A percentile compares a stretch with the other conserved stretches of the same genome.
These are phyloP conservation scores for Pseudomonodictys pantanalensis DNA, from an alignment of 495 filamentous ascomycete species.

Conservation along the genomic window DNA sequence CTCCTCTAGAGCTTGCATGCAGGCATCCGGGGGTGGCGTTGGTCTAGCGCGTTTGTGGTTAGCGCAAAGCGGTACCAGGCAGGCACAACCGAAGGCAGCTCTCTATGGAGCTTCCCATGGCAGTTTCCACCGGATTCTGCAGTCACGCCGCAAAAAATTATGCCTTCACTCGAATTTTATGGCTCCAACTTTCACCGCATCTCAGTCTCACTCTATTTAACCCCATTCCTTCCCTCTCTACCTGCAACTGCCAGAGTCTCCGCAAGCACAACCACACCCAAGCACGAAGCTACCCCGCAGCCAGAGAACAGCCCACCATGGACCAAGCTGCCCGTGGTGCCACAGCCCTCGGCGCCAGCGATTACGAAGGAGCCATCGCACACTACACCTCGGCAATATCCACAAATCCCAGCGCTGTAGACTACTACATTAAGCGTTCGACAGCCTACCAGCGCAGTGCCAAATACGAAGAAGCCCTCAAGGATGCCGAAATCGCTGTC, in stretches of 20 bases:
- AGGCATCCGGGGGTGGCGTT: no score
- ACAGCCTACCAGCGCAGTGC: constrained; percentile 72
- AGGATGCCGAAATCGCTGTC: constrained; percentile 78
- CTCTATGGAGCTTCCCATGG: neutral
- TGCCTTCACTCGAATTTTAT: neutral
- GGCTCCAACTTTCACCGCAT: no score
- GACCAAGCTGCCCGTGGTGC: constrained; percentile 61
- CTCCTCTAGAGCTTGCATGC: no score
- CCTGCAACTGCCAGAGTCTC: neutral
- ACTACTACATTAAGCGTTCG: constrained; percentile 85
- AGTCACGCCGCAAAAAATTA: neutral
- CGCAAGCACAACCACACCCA: neutral
- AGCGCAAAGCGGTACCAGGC: no score
- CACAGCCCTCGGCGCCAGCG: constrained; percentile 59
- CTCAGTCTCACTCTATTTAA: no score
- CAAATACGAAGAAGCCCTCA: constrained; percentile 58
- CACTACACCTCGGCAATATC: constrained; percentile 75
- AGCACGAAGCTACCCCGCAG: neutral
- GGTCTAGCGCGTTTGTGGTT: no score
- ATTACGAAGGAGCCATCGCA: constrained; percentile 65
- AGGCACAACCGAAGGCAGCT: neutral
- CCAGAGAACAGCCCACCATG: constrained; percentile 42
- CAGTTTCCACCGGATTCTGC: neutral
- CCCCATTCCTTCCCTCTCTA: no score
- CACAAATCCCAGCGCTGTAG: constrained; percentile 62